phyloP scores from a whole-genome alignment of 78 protist genomes.

The Dictyostelium discoideum region DNA sequence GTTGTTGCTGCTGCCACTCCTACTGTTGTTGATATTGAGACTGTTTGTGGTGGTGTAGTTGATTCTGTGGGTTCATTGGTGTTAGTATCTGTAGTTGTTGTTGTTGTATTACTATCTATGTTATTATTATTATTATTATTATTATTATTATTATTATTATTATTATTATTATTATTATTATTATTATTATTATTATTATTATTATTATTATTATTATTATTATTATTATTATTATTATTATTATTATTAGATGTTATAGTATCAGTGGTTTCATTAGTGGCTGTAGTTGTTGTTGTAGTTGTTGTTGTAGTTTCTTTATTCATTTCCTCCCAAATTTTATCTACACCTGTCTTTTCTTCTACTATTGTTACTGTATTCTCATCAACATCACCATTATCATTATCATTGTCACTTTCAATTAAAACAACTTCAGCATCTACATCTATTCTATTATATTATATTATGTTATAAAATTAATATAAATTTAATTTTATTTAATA shows the following conservation, averaged over 20 bases:
- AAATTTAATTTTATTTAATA: neutral
- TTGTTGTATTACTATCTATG: too few species aligned
- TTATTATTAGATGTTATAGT: neutral
- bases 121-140: neutral
- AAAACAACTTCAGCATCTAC: neutral
- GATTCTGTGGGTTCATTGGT: neutral
- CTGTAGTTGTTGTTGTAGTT: neutral
- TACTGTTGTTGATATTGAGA: neutral
- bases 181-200: neutral
- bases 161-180: neutral
- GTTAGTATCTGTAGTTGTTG: neutral
- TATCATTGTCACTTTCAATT: neutral
- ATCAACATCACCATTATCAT: neutral
- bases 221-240: neutral
- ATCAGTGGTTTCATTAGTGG: neutral
- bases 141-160: neutral
- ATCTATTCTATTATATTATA: neutral
- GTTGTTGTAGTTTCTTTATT: neutral
- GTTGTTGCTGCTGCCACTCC: neutral
- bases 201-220: neutral
- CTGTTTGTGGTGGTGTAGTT: neutral
- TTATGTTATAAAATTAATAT: neutral
- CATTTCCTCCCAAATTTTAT: slow-evolving; percentile 31
- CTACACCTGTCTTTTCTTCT: neutral
- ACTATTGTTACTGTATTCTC: neutral